phyloP scores from a whole-genome alignment of 2,329 filamentous ascomycete species.

The Aspergillus sp. region DNA sequence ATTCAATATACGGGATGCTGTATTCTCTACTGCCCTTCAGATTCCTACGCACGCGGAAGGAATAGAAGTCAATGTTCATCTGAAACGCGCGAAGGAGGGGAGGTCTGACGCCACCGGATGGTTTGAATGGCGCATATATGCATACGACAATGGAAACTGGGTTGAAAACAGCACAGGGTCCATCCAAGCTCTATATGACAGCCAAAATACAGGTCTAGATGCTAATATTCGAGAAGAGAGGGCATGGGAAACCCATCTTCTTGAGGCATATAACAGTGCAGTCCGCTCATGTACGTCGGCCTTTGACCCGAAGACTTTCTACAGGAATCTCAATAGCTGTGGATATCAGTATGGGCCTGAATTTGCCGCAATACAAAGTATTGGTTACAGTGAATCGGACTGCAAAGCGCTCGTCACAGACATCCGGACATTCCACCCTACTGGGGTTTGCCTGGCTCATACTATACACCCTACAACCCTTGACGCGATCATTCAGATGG shows the following conservation, averaged over 20 bases:
- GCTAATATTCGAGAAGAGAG: neutral
- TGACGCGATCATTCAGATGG: conserved; percentile 11
- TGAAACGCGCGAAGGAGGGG: neutral
- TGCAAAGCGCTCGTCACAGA: neutral
- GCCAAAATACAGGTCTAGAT: neutral
- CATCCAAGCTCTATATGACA: conserved; percentile 8
- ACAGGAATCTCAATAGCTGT: neutral
- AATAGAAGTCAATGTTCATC: neutral
- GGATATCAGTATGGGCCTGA: conserved; percentile 9
- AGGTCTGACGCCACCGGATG: conserved; percentile 2
- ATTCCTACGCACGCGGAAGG: conserved; percentile 1
- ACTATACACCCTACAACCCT: conserved; percentile 14
- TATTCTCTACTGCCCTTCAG: conserved; percentile 5
- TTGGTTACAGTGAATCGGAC: neutral
- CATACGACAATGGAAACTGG: neutral
- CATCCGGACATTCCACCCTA: neutral
- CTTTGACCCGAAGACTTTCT: neutral
- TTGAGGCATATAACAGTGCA: neutral
- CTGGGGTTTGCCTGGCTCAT: neutral
- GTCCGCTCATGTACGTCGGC: neutral
- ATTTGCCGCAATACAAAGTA: neutral
- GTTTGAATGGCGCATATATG: conserved; percentile 12
- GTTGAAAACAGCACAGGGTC: conserved; percentile 10
- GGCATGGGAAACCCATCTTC: neutral
- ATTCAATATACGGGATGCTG: conserved; percentile 5